These are phyloP conservation scores for Pythium scleroteichum DNA, from an alignment of 352 stramenopile species.

Conservation along the genomic window DNA sequence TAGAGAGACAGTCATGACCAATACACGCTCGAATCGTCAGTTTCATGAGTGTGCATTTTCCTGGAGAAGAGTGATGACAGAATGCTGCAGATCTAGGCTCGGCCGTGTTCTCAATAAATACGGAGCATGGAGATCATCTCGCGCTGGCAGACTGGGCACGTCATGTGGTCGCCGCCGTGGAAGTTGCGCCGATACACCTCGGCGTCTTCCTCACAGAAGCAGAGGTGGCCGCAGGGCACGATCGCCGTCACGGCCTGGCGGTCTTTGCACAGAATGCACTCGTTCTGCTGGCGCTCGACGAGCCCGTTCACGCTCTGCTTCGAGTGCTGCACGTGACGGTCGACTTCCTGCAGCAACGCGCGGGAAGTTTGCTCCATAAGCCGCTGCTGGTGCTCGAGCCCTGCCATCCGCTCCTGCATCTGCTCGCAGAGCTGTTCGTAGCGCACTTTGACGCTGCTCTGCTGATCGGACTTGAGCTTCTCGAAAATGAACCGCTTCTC, in stretches of 20 bases:
- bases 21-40: not conserved
- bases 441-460: slow-evolving; percentile 69
- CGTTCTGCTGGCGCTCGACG: slow-evolving; percentile 51
- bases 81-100: not conserved
- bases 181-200: slow-evolving; percentile 62
- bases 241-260: slow-evolving; percentile 66
- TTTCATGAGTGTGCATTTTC: not conserved
- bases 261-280: slow-evolving; percentile 86
- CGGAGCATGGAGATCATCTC: slow-evolving; percentile 80
- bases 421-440: slow-evolving; percentile 80
- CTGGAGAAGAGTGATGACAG: too few species aligned
- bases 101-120: slow-evolving; percentile 52
- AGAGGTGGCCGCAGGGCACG: slow-evolving; percentile 81
- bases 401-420: slow-evolving; percentile 67
- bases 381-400: slow-evolving; percentile 71
- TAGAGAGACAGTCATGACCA: not conserved
- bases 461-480: slow-evolving; percentile 68
- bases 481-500: slow-evolving; percentile 77
- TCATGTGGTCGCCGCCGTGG: slow-evolving; percentile 29
- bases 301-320: slow-evolving; percentile 58
- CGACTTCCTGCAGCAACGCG: slow-evolving; percentile 66
- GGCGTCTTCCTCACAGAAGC: slow-evolving; percentile 83
- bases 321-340: slow-evolving; percentile 69
- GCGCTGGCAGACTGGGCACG: slow-evolving; percentile 79
- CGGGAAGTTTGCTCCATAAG: slow-evolving; percentile 80